Evolutionary conservation across 345 rosid genomes (phyloP).

Genomic region (Syzygium aromaticum): DNA sequence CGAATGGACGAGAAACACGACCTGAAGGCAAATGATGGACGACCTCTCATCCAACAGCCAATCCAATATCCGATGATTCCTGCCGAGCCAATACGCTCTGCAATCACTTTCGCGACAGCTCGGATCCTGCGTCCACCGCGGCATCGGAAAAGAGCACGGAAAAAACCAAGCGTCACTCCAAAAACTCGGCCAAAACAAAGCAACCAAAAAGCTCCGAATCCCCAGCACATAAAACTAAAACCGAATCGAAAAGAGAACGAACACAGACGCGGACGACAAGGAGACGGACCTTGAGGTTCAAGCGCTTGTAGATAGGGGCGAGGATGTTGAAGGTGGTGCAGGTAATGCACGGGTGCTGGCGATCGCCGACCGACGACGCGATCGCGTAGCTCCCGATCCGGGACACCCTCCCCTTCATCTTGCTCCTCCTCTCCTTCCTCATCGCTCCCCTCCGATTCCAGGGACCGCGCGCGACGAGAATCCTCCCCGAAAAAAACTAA

Average conservation of each 20-base stretch:
- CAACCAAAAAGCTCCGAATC: background rate
- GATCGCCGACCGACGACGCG: slow-evolving; percentile 61
- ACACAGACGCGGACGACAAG: background rate
- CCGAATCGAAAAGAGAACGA: background rate
- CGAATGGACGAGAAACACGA: background rate
- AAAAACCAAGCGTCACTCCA: background rate
- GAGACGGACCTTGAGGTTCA: slow-evolving; percentile 29
- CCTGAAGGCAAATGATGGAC: slow-evolving; percentile 92
- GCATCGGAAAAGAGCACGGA: background rate
- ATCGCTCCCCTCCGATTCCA: background rate
- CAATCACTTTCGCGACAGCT: slow-evolving; percentile 73
- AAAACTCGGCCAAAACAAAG: background rate
- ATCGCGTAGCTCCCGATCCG: slow-evolving; percentile 90
- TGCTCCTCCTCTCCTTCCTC: background rate
- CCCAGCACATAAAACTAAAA: background rate
- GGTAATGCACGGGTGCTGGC: slow-evolving; percentile 66
- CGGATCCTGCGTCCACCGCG: slow-evolving; percentile 35
- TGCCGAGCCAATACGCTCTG: slow-evolving; percentile 53
- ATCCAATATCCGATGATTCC: slow-evolving; percentile 78
- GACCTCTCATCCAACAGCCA: slow-evolving; percentile 72
- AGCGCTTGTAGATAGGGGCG: slow-evolving; percentile 86
- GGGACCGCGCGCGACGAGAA: too few species aligned
- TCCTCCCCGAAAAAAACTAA: background rate
- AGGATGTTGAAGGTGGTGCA: slow-evolving; percentile 86
- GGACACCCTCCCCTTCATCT: slow-evolving; percentile 34